phyloP scores from a whole-genome alignment of 495 filamentous ascomycete genomes.

The Hyphodiscus hymeniophilus region DNA sequence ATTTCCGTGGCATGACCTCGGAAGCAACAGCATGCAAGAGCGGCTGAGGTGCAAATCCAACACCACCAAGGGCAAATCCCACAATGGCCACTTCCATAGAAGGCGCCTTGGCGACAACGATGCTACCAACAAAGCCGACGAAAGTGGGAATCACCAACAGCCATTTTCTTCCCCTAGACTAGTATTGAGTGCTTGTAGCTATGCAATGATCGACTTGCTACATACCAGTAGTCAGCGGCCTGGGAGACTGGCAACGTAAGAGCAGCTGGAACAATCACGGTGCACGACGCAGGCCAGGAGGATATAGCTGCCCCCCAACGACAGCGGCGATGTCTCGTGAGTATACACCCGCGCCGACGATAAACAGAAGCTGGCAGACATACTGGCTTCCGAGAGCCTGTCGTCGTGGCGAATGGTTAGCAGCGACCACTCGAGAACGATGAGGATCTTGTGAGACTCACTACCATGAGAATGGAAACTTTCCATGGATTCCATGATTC shows the following conservation, averaged over 20 bases:
- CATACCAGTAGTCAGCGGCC: conserved; percentile 28
- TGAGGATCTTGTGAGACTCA: too few species aligned
- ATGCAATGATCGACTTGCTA: too few species aligned
- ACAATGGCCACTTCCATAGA: conserved; percentile 27
- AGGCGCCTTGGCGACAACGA: conserved; percentile 26
- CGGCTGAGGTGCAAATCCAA: conserved; percentile 28
- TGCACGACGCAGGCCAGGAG: conserved; percentile 24
- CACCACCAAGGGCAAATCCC: conserved; percentile 23
- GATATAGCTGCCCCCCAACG: conserved; percentile 11
- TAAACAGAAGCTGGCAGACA: too few species aligned
- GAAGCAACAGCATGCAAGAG: conserved; percentile 28
- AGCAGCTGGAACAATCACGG: conserved; percentile 27
- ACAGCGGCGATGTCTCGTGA: conserved; percentile 14
- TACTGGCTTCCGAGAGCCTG: too few species aligned
- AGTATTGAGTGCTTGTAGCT: too few species aligned
- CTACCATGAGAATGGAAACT: too few species aligned
- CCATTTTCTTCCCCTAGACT: conserved; percentile 25
- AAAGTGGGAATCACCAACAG: conserved; percentile 27
- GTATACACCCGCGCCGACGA: too few species aligned
- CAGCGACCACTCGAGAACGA: too few species aligned
- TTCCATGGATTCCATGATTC: too few species aligned
- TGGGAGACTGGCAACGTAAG: conserved; percentile 27
- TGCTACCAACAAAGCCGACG: conserved; percentile 23
- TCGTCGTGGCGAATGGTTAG: too few species aligned
- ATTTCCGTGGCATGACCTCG: conserved; percentile 28